Conservation (phyloP, 257 asterid genomes). For the Schizonepeta tenuifolia region DNA sequence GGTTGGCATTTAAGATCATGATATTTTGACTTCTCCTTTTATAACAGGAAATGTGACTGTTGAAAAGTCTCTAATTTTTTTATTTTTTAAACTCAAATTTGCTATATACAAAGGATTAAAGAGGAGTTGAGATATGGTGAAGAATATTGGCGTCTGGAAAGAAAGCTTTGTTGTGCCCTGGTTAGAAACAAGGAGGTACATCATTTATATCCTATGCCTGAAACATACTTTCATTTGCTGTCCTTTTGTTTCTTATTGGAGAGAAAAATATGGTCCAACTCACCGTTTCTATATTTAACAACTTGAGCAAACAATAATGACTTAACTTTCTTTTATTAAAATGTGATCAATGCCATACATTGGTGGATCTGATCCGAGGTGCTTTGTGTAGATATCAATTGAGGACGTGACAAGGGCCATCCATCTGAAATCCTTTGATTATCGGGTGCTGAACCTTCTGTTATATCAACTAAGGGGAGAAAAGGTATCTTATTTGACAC, state of each 20-base stretch:
- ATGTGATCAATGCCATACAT: slow-evolving; percentile 16
- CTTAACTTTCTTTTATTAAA: background rate
- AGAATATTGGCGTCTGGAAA: slow-evolving; percentile 93
- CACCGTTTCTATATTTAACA: background rate
- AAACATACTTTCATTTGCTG: background rate
- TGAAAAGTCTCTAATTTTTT: slow-evolving; percentile 20
- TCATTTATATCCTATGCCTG: slow-evolving; percentile 12
- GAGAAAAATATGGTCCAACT: background rate
- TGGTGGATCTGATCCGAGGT: slow-evolving; percentile 36
- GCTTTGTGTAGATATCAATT: slow-evolving; percentile 59
- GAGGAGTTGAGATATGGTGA: slow-evolving; percentile 75
- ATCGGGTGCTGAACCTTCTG: slow-evolving; percentile 85
- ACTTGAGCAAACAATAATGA: background rate
- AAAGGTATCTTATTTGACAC: slow-evolving; percentile 51
- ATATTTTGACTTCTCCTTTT: slow-evolving; percentile 8
- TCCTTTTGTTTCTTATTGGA: slow-evolving; percentile 8
- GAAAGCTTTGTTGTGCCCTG: slow-evolving; percentile 72
- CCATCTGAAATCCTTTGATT: slow-evolving; percentile 89
- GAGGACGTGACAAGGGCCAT: slow-evolving; percentile 79
- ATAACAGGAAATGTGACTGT: slow-evolving; percentile 7
- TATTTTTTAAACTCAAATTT: slow-evolving; percentile 18
- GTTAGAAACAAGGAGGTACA: slow-evolving; percentile 61
- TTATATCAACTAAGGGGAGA: slow-evolving; percentile 74
- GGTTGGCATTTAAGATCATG: slow-evolving; percentile 20
- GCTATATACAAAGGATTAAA: slow-evolving; percentile 51